Percentiles rank a stretch among this genome's conserved stretches.
Evolutionary conservation across 208 protist species (phyloP).

Genomic region (Angomonas ambiguus): DNA sequence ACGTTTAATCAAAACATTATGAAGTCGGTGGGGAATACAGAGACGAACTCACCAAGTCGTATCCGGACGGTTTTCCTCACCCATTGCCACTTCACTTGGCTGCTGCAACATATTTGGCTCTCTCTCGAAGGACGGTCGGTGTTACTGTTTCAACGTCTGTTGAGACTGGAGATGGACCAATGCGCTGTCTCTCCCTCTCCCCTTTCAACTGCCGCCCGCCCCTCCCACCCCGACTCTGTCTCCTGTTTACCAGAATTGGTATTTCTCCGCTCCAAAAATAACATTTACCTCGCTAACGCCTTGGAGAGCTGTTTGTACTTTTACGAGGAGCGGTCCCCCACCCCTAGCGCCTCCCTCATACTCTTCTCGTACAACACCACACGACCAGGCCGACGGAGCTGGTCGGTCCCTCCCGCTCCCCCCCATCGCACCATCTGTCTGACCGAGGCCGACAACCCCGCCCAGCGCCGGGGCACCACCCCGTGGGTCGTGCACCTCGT

Average conservation of each 20-base stretch:
- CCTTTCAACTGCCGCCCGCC: background rate
- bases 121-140: constrained; percentile 51
- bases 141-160: constrained; percentile 56
- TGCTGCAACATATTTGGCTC: constrained; percentile 58
- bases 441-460: constrained; percentile 20
- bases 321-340: constrained; percentile 22
- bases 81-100: constrained; percentile 65
- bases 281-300: background rate
- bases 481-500: constrained; percentile 79
- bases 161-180: constrained; percentile 20
- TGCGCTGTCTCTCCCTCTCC: background rate
- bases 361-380: constrained; percentile 62
- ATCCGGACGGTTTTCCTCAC: constrained; percentile 10
- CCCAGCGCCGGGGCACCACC: constrained; percentile 30
- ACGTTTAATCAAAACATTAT: background rate
- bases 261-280: background rate
- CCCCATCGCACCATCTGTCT: constrained; percentile 34
- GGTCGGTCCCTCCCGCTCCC: constrained; percentile 16
- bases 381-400: constrained; percentile 46
- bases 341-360: constrained; percentile 42
- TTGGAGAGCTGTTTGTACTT: constrained; percentile 20
- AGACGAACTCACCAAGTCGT: background rate
- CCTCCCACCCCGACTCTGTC: too few species aligned
- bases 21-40: background rate
- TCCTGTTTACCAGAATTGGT: background rate